Conservation (phyloP, 2,329 filamentous ascomycete genomes). For the Exophiala mesophila region DNA sequence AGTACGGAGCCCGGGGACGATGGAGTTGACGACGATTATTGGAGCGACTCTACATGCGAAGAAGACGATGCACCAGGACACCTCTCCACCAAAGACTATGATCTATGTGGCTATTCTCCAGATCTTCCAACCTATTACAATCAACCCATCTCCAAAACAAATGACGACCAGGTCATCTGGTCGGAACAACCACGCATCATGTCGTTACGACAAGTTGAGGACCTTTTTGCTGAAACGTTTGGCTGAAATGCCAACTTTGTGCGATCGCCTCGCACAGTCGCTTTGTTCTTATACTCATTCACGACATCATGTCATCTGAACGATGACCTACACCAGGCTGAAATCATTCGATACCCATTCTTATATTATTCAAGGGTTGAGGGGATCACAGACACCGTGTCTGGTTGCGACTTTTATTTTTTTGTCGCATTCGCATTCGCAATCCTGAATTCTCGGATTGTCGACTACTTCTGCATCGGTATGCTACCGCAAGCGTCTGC, state of each 20-base stretch:
- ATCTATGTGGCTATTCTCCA: background rate
- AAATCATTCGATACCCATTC: too few species aligned
- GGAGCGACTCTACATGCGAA: constrained; percentile 16
- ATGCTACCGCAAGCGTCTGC: too few species aligned
- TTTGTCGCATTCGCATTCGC: too few species aligned
- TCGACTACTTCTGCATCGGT: too few species aligned
- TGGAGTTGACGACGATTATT: constrained; percentile 6
- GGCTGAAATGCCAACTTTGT: constrained; percentile 8
- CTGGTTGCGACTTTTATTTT: too few species aligned
- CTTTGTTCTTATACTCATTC: too few species aligned
- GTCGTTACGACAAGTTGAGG: constrained; percentile 11
- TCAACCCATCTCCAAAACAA: background rate
- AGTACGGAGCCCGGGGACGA: constrained; percentile 12
- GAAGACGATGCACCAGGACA: constrained; percentile 1
- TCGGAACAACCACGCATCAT: constrained; percentile 18
- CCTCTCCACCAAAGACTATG: background rate
- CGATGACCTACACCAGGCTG: too few species aligned
- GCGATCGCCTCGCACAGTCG: too few species aligned
- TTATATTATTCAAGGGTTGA: too few species aligned
- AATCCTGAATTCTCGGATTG: too few species aligned
- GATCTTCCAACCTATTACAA: background rate
- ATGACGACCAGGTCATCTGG: constrained; percentile 18
- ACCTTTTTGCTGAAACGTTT: constrained; percentile 15
- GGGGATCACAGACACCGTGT: too few species aligned
- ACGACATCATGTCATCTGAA: too few species aligned